phyloP scores from a whole-genome alignment of 2,329 filamentous ascomycete species.

The Fusarium poae region DNA sequence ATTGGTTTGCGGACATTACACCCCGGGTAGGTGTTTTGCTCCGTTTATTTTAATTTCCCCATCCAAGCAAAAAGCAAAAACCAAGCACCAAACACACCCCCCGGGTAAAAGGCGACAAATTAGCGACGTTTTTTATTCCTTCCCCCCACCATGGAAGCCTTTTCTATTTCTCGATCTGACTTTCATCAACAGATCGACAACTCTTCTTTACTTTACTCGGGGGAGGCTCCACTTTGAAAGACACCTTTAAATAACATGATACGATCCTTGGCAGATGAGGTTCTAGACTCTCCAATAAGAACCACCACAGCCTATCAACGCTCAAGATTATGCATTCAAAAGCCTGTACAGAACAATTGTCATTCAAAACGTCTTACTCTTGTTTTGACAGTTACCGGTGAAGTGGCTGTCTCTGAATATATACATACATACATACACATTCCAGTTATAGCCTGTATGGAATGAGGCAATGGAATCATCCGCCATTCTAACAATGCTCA shows the following conservation, averaged over 20 bases:
- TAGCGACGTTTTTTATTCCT: constrained; percentile 4
- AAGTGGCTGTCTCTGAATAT: background rate
- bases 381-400: background rate
- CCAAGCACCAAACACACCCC: background rate
- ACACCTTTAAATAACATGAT: constrained; percentile 21
- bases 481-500: constrained; percentile 10
- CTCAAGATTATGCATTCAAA: background rate
- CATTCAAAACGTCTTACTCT: background rate
- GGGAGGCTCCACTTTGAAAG: constrained; percentile 17
- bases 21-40: constrained; percentile 21
- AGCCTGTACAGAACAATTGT: background rate
- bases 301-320: constrained; percentile 7
- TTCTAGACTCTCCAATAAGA: constrained; percentile 18
- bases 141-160: constrained; percentile 38
- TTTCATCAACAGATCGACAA: constrained; percentile 38
- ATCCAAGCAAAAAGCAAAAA: constrained; percentile 10
- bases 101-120: constrained; percentile 19
- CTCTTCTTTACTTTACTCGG: constrained; percentile 9
- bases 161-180: constrained; percentile 36
- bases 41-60: constrained; percentile 37
- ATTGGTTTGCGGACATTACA: constrained; percentile 22
- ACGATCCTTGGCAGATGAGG: constrained; percentile 1
- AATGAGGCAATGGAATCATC: constrained; percentile 13
- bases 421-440: constrained; percentile 1
- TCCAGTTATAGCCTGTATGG: constrained; percentile 10